Evolutionary conservation across 2,329 filamentous ascomycete species (phyloP).

Genomic region (Diaporthe sp.): DNA sequence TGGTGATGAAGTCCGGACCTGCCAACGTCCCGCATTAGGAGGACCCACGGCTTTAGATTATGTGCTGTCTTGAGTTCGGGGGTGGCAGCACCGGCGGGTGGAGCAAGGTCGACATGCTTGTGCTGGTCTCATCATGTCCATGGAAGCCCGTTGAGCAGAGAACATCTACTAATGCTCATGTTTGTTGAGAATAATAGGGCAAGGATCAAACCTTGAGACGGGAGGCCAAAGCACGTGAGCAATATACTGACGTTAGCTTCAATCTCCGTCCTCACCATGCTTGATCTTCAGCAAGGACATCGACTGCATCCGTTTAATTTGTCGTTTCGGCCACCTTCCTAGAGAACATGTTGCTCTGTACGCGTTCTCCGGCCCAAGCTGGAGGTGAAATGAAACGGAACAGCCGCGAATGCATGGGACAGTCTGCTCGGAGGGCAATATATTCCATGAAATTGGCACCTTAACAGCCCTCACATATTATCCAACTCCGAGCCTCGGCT

Average conservation of each 20-base stretch:
- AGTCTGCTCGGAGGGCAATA: neutral
- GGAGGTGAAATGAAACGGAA: conserved; percentile 10
- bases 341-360: neutral
- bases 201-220: neutral
- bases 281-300: neutral
- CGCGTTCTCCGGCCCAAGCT: neutral
- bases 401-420: conserved; percentile 7
- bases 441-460: conserved; percentile 12
- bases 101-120: neutral
- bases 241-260: neutral
- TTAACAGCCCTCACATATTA: conserved; percentile 7
- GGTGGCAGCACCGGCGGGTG: neutral
- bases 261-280: conserved; percentile 11
- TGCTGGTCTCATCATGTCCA: neutral
- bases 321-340: neutral
- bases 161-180: neutral
- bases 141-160: neutral
- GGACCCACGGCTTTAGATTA: neutral
- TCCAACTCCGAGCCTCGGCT: conserved; percentile 6
- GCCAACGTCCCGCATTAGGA: neutral
- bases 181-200: neutral
- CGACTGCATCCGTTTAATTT: neutral
- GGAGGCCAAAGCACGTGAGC: conserved; percentile 1
- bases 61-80: neutral
- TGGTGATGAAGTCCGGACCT: neutral